Conservation (phyloP, 2,329 filamentous ascomycete genomes). For the Colletotrichum kahawae region DNA sequence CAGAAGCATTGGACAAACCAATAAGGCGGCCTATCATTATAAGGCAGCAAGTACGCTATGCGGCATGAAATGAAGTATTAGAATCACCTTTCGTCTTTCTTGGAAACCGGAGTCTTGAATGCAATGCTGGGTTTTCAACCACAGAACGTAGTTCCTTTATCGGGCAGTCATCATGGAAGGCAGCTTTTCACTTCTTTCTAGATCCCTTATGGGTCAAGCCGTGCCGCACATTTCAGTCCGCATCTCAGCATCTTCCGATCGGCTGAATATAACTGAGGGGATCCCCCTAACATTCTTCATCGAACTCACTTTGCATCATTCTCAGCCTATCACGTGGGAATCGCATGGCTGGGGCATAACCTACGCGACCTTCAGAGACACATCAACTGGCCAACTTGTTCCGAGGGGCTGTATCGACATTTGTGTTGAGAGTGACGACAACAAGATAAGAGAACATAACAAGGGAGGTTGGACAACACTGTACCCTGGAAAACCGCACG, state of each 20-base stretch:
- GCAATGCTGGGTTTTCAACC: too few species aligned
- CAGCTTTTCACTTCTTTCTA: too few species aligned
- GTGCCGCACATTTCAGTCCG: background rate
- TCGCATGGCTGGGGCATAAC: background rate
- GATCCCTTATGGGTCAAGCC: too few species aligned
- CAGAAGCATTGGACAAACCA: too few species aligned
- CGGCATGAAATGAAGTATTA: too few species aligned
- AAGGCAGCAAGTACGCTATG: too few species aligned
- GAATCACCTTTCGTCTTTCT: too few species aligned
- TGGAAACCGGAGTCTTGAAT: too few species aligned
- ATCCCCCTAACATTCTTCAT: background rate
- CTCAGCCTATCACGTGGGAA: background rate
- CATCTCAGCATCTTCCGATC: background rate
- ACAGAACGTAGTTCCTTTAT: too few species aligned
- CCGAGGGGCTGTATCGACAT: background rate
- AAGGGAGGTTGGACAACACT: background rate
- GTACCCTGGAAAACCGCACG: background rate
- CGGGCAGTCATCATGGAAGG: too few species aligned
- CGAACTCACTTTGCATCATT: background rate
- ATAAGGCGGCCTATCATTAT: too few species aligned
- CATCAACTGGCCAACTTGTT: background rate
- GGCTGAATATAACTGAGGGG: background rate
- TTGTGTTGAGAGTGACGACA: fast-evolving
- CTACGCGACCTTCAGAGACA: background rate
- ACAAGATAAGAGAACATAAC: fast-evolving